Evolutionary conservation across 2,329 filamentous ascomycete genomes (phyloP).

Genomic region (Neonectria magnoliae): DNA sequence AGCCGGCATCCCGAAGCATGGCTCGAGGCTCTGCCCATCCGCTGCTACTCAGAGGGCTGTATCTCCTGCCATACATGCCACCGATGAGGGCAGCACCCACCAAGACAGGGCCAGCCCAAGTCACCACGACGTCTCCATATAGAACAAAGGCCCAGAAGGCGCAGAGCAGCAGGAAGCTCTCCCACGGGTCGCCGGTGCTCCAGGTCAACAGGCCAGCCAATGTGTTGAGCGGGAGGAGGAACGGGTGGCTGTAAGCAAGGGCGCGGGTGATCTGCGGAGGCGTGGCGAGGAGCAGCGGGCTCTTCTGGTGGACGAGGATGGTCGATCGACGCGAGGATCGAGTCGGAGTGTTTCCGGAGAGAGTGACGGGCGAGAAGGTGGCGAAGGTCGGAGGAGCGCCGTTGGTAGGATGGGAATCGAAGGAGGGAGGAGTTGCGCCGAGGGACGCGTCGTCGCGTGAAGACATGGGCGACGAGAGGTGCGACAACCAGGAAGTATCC

Average conservation of each 20-base stretch:
- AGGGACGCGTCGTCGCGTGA: conserved; percentile 50
- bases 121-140: conserved; percentile 86
- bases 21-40: conserved; percentile 68
- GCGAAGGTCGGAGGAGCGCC: conserved; percentile 78
- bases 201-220: conserved; percentile 88
- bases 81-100: conserved; percentile 82
- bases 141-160: conserved; percentile 87
- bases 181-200: conserved; percentile 94
- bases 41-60: conserved; percentile 89
- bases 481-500: conserved; percentile 63
- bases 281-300: conserved; percentile 89
- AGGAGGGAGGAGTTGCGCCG: conserved; percentile 48
- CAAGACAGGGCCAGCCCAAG: conserved; percentile 84
- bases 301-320: conserved; percentile 97
- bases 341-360: conserved; percentile 72
- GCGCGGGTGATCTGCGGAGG: conserved; percentile 94
- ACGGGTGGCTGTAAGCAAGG: conserved; percentile 94
- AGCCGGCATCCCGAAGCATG: conserved; percentile 43
- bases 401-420: conserved; percentile 44
- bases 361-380: conserved; percentile 86
- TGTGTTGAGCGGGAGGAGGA: conserved; percentile 88
- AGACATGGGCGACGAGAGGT: conserved; percentile 53
- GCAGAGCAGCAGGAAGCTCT: conserved; percentile 90
- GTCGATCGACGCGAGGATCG: conserved; percentile 79
- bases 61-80: conserved; percentile 92